These are phyloP conservation scores for Beauveria asiatica DNA, from an alignment of 2,329 filamentous ascomycete species.

Conservation along the genomic window DNA sequence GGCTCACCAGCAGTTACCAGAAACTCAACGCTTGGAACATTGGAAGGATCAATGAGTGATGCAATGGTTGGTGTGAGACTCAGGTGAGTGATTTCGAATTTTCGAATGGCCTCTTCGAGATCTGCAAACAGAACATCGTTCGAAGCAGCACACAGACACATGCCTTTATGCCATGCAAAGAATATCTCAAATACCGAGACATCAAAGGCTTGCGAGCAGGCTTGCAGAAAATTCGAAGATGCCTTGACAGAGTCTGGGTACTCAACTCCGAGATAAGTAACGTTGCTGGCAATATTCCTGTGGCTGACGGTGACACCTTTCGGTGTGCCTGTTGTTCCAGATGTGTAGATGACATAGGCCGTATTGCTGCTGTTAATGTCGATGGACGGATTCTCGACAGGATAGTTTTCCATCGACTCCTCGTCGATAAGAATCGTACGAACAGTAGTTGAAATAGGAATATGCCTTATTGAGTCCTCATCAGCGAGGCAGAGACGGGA, in stretches of 20 bases:
- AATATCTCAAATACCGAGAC: constrained; percentile 89
- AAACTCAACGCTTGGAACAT: constrained; percentile 64
- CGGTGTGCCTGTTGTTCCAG: constrained; percentile 70
- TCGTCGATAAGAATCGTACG: constrained; percentile 27
- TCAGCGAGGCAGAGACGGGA: constrained; percentile 39
- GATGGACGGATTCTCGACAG: constrained; percentile 29
- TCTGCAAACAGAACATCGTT: constrained; percentile 70
- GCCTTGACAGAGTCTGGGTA: constrained; percentile 53
- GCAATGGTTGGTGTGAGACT: constrained; percentile 83
- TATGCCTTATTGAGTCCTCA: constrained; percentile 13
- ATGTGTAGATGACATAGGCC: constrained; percentile 76
- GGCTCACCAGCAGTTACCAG: constrained; percentile 76
- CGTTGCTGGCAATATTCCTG: constrained; percentile 65
- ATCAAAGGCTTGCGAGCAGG: constrained; percentile 79
- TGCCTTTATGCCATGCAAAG: constrained; percentile 69
- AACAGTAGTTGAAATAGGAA: constrained; percentile 14
- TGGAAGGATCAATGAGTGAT: constrained; percentile 58
- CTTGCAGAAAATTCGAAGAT: constrained; percentile 53
- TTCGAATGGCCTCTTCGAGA: constrained; percentile 57
- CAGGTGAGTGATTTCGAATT: constrained; percentile 63
- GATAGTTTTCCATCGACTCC: constrained; percentile 20
- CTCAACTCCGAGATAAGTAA: constrained; percentile 54
- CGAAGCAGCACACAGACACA: constrained; percentile 66
- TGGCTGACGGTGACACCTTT: constrained; percentile 77
- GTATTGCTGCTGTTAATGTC: constrained; percentile 39